These are phyloP conservation scores for Plantago major DNA, from an alignment of 257 asterid species.

Conservation along the genomic window DNA sequence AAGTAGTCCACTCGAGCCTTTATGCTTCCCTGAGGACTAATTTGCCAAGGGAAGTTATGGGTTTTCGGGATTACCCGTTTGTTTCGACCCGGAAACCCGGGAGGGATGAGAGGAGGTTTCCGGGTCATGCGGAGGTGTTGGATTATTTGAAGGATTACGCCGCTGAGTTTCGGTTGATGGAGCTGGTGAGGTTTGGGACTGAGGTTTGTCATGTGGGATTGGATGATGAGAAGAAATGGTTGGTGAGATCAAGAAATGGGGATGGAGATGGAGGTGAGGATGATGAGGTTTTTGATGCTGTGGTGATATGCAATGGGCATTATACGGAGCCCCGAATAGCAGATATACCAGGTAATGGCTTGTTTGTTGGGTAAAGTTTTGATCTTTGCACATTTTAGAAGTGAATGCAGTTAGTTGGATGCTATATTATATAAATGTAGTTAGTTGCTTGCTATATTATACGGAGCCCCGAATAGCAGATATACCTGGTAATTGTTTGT, in stretches of 20 bases:
- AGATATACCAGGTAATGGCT: constrained; percentile 60
- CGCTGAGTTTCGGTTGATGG: constrained; percentile 49
- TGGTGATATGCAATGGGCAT: constrained; percentile 86
- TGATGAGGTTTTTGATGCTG: constrained; percentile 76
- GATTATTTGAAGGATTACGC: constrained; percentile 70
- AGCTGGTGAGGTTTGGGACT: constrained; percentile 63
- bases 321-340: constrained; percentile 79
- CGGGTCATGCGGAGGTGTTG: constrained; percentile 71
- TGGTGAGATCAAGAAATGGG: constrained; percentile 41
- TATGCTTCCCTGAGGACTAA: constrained; percentile 88
- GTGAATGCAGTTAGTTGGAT: not conserved
- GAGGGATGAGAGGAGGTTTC: constrained; percentile 77
- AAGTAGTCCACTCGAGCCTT: constrained; percentile 63
- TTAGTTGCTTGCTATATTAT: not conserved
- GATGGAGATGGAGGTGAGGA: constrained; percentile 21
- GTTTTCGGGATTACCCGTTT: constrained; percentile 75
- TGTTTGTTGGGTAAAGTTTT: not conserved
- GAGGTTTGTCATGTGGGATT: constrained; percentile 58
- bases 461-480: constrained; percentile 81
- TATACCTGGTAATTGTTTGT: constrained; percentile 53
- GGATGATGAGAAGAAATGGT: constrained; percentile 62
- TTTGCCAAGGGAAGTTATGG: constrained; percentile 85
- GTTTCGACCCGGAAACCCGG: constrained; percentile 33
- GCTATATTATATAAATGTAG: no score
- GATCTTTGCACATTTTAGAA: not conserved